phyloP scores from a whole-genome alignment of 2,329 filamentous ascomycete species.

The Colletotrichum godetiae region DNA sequence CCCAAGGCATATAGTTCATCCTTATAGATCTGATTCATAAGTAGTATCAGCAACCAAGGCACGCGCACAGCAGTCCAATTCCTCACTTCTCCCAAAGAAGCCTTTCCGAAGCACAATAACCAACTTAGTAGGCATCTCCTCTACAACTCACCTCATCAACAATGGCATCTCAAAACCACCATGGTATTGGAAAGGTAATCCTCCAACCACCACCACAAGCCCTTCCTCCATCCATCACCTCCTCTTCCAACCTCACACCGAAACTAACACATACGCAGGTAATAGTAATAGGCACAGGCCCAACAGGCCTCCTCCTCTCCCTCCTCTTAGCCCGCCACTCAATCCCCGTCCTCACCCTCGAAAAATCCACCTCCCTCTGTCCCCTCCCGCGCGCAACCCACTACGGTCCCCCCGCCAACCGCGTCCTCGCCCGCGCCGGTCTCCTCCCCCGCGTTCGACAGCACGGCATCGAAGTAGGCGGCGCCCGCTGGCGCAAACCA shows the following conservation, averaged over 20 bases:
- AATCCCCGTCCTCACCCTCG: not conserved
- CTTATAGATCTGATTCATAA: no score
- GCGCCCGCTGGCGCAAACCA: not conserved
- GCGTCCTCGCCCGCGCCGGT: not conserved
- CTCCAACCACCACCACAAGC: no score
- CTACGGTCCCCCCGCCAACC: not conserved
- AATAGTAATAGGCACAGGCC: not conserved
- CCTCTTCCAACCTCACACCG: no score
- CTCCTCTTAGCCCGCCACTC: not conserved
- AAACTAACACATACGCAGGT: not conserved
- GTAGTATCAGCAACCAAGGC: no score
- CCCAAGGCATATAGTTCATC: no score
- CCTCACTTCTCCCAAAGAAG: no score
- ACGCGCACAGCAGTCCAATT: no score
- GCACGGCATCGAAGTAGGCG: not conserved
- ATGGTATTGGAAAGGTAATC: no score
- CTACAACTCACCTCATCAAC: accelerated
- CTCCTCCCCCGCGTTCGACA: not conserved
- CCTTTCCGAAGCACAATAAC: no score
- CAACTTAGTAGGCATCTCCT: no score
- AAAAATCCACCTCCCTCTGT: not conserved
- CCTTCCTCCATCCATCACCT: no score
- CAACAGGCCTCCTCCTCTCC: not conserved
- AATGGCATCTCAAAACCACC: no score
- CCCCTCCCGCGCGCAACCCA: not conserved